Evolutionary conservation across 176 grass and related monocot species (phyloP), one percentile per base, ranked within the genome.

Genomic region (Guadua angustifolia): DNA sequence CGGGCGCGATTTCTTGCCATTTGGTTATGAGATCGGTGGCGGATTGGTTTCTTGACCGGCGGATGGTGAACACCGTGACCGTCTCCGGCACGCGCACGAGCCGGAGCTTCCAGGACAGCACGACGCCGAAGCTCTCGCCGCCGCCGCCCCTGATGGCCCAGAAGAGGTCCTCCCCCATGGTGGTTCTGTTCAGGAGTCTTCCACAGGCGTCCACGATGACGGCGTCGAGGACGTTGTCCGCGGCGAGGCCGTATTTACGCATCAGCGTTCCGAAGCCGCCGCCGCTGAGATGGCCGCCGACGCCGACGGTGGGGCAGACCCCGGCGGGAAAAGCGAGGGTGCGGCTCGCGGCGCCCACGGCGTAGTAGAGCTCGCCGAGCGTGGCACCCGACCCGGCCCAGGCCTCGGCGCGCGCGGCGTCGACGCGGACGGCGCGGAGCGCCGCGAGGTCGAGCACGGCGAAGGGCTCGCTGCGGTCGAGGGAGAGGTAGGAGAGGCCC

Each of bases 311-410:
- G 9, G 84, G 84, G 15, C 87, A 86, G 13, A 91, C 3, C 4
- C 94, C 89, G 9, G 35, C 85, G 6, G 94, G 89, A 70, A 94
- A 92, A 1, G 77, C 85, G 10, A 86, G 77, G 39, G 9, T 11
- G 78, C 45, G 10, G 50, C 50, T 92, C 70, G 29, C 47, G 9
- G 73, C 79, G 7, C 84, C 89, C 47, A 97, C 86, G 5, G 60
- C 66, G 73, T 94, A 92, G 67, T 92, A 97, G 1, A 92, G 78
- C 80, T 97, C 94, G 18, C 91, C 91, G 10, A 92, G 84, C 5
- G 91, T 88, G 39, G 89, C 91, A 5, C 7, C 40, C 7, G 40
- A 43, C 72, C 94, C 94, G 5, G 6, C 40, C 40, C 7, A 43
- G 40, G 40, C 40, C 40, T 43, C 7, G 40, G 40, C 40, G 40